Evolutionary conservation across 768 basidiomycete species (phyloP), one percentile per base, ranked within the genome.

Genomic region (Pleurotus tuoliensis): DNA sequence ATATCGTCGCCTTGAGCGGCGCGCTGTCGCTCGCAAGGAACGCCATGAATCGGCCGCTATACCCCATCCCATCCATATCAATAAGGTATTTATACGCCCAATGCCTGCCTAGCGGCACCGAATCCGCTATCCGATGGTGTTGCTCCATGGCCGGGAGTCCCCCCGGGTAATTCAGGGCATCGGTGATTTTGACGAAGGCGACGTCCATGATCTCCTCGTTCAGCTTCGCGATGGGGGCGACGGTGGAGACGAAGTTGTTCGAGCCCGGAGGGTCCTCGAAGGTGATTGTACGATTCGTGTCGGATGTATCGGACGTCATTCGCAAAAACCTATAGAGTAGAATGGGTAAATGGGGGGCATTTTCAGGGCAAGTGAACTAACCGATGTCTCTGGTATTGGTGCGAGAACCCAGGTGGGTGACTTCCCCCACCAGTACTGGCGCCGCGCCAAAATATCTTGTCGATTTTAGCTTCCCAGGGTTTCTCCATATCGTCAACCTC

Each of bases 31-130:
- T 94, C 43, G 87, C 88, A 63, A 94, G 70, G 66, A 92, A 85
- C 0, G 87, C 80, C 80, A 93, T 84, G 69, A 97, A 94, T 11
- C 93, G 80, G 2, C 88, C 95, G 24, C 89, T 93, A 70, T 98
- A 98, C 16, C 91, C 88, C 90, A 94, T 95, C 13, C 96, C 95
- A 65, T 97, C 95, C 56, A 98, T 71, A 70, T 98, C 95, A 59
- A 95, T 71, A 37, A 96, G 77, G 65, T 95, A 93, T 74, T 97
- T 96, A 76, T 94, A 92, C 57, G 86, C 76, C 95, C 95, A 98
- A 64, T 94, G 88, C 55, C 85, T 80, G 5, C 92, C 92, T 0
- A 98, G 74, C 2, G 88, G 87, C 1, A 91, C 92, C 1, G 89
- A 76, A 51, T 90, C 83, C 9, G 80, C 82, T 62, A 91, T 87